Base-by-base conservation (phyloP, 2,329 filamentous ascomycete genomes). In the Diaporthe destruens region DNA sequence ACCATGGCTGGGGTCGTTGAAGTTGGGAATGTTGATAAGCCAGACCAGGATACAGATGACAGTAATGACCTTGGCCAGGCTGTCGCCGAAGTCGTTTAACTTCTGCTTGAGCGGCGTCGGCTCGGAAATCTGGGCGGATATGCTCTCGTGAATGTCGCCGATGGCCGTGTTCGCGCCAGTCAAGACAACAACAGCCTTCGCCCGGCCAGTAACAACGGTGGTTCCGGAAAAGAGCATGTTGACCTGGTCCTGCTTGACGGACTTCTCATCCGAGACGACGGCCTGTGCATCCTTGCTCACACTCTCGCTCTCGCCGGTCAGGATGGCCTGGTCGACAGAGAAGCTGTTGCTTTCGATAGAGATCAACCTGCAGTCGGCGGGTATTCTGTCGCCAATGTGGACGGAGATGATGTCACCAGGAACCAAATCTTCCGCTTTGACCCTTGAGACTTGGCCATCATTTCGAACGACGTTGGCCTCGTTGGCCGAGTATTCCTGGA, bases 181-280 rank as follows among this genome's bases (percentile, higher is more conserved):
- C 80, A 97, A 84, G 75, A 95, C 95, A 34, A 99, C 96, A 69
- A 98, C 85, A 55, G 96, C 96, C 78, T 90, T 95, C 66, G 96
- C 97, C 81, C 96, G 94, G 75, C 96, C 96, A 76, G 93, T 97
- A 25, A 98, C 96, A 23, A 99, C 95, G 3, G 96, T 98, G 7
- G 97, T 99, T 78, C 97, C 97, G 1, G 97, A 99, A 85, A 99
- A 99, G 74, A 99, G 88, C 90, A 98, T 98, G 83, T 99, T 99
- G 85, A 93, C 85, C 85, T 98, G 96, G 81, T 99, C 96, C 85
- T 99, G 96, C 85, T 98, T 94, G 77, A 99, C 97, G 56, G 96
- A 95, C 83, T 93, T 92, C 57, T 88, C 85, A 80, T 98, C 96
- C 77, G 89, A 86, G 76, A 98, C 86, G 6, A 90, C 84, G 7